Percentiles rank a stretch among this genome's conserved stretches.
These are phyloP conservation scores for Fusarium pseudonygamai DNA, from an alignment of 2,329 filamentous ascomycete genomes.

Conservation along the genomic window DNA sequence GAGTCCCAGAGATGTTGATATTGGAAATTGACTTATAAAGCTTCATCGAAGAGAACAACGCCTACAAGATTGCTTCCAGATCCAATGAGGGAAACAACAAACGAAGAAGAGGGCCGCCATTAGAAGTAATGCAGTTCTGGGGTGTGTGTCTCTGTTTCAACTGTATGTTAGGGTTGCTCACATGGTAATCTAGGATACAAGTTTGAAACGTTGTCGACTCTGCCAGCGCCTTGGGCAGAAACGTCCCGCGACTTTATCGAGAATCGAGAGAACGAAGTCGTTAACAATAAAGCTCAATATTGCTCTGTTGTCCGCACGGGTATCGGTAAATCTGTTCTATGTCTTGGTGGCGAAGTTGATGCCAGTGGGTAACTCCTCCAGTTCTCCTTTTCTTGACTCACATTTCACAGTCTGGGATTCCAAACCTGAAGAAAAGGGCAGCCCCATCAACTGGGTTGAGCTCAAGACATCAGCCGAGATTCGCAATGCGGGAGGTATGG, in stretches of 20 bases:
- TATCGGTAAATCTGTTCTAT: constrained; percentile 77
- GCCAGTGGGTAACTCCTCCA: constrained; percentile 65
- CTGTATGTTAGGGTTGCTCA: not conserved
- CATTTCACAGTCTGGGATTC: constrained; percentile 76
- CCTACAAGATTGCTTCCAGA: constrained; percentile 72
- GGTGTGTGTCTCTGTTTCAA: constrained; percentile 58
- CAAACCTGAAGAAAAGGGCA: constrained; percentile 72
- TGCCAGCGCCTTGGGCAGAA: constrained; percentile 78
- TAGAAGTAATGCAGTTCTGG: constrained; percentile 92
- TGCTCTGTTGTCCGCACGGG: constrained; percentile 93
- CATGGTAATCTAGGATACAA: constrained; percentile 77
- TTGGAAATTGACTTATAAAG: constrained; percentile 54
- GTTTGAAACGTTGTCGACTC: constrained; percentile 86
- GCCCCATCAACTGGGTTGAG: constrained; percentile 91
- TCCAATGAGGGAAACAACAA: constrained; percentile 58
- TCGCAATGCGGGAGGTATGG: constrained; percentile 70
- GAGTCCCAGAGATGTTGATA: not conserved
- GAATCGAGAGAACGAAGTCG: constrained; percentile 71
- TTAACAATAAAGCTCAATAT: constrained; percentile 93
- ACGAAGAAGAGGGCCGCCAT: constrained; percentile 58
- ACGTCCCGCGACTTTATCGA: constrained; percentile 82
- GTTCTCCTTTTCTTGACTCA: not conserved
- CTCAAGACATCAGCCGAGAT: constrained; percentile 89
- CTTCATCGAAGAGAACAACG: constrained; percentile 92
- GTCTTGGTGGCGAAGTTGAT: constrained; percentile 94